Conservation (phyloP, 1,139 yeast genomes). For the Lizanozyma gosingica region DNA sequence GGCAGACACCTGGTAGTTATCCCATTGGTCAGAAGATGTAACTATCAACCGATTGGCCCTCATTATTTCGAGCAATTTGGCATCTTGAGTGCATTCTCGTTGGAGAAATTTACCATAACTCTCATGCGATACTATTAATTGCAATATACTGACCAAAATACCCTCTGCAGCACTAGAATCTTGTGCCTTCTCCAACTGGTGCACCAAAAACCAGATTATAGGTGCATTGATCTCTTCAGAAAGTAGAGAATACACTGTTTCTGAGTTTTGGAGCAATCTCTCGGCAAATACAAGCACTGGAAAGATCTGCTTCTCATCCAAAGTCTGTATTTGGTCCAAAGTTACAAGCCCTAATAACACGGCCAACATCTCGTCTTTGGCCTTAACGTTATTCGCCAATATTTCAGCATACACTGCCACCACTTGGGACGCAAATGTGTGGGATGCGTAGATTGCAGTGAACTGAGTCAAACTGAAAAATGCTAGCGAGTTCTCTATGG, state of each 20-base stretch:
- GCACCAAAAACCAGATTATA: not conserved
- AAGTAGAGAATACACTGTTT: not conserved
- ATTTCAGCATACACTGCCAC: not conserved
- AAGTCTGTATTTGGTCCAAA: not conserved
- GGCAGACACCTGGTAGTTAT: conserved; percentile 39
- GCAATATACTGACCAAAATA: conserved; percentile 9
- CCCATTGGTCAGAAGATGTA: conserved; percentile 47
- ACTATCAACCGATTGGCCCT: conserved; percentile 31
- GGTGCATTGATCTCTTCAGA: not conserved
- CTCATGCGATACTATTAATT: conserved; percentile 15
- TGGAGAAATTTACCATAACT: conserved; percentile 11
- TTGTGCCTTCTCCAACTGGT: conserved; percentile 3
- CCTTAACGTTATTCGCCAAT: not conserved
- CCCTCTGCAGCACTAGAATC: conserved; percentile 1
- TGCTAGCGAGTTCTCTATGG: not conserved
- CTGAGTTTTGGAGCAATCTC: not conserved
- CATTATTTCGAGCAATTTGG: conserved; percentile 9
- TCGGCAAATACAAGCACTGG: conserved; percentile 1
- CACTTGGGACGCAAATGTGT: not conserved
- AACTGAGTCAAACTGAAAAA: not conserved
- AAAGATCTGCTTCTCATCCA: not conserved
- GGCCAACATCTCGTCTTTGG: not conserved
- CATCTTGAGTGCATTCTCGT: conserved; percentile 7
- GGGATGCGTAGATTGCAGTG: not conserved
- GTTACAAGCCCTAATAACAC: not conserved